These are phyloP conservation scores for Bacterosira constricta DNA, from an alignment of 108 stramenopile genomes.

Conservation along the genomic window DNA sequence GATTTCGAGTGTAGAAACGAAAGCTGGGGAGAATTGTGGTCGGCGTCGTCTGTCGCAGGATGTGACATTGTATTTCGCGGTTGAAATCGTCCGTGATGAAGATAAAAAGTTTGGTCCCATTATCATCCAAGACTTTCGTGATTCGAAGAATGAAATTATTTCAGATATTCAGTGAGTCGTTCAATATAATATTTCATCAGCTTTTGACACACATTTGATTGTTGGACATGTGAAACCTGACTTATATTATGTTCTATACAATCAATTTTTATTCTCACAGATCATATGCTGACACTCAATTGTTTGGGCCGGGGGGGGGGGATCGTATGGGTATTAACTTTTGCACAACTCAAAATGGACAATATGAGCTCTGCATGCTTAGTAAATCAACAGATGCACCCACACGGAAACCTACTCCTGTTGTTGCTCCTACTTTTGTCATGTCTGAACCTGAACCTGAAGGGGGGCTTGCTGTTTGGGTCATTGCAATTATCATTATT, in stretches of 20 bases:
- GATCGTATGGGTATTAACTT: slow-evolving; percentile 11
- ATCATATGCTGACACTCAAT: background rate
- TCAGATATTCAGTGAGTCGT: slow-evolving; percentile 9
- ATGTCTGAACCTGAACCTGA: background rate
- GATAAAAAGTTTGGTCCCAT: slow-evolving; percentile 21
- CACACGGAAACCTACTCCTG: background rate
- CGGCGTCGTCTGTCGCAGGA: background rate
- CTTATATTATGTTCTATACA: background rate
- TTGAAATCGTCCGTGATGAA: slow-evolving; percentile 14
- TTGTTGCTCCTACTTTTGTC: background rate
- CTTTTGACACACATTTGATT: background rate
- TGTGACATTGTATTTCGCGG: slow-evolving; percentile 25
- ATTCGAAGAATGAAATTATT: slow-evolving; percentile 19
- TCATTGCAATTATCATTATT: slow-evolving; percentile 28
- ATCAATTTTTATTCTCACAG: background rate
- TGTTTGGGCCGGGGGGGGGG: too few relatives aligned
- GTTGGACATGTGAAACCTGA: background rate
- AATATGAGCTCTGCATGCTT: slow-evolving; percentile 16
- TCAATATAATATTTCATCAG: background rate
- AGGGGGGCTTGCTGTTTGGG: slow-evolving; percentile 35
- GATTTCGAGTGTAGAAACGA: slow-evolving; percentile 22
- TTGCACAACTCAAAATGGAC: slow-evolving; percentile 17
- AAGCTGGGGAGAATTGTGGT: background rate
- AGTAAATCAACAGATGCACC: background rate
- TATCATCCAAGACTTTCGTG: slow-evolving; percentile 30